Conservation (phyloP, 306 rosid species). For the Prunus fruticosa region DNA sequence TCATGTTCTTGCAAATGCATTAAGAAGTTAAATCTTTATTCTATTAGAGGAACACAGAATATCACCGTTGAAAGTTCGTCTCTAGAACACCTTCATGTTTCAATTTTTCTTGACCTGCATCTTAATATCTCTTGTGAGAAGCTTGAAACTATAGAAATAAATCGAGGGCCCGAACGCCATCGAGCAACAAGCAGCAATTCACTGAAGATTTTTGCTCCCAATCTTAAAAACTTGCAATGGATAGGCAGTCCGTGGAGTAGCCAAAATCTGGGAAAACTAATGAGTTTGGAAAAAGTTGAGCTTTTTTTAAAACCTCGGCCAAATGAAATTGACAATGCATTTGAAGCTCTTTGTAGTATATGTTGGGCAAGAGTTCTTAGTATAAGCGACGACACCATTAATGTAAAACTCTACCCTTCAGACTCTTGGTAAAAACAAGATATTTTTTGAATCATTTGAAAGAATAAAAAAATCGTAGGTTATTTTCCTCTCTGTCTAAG, state of each 20-base stretch:
- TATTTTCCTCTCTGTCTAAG: background rate
- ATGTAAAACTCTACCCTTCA: background rate
- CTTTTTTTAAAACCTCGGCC: background rate
- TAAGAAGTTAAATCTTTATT: background rate
- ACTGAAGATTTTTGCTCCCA: background rate
- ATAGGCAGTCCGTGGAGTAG: background rate
- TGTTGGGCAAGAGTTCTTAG: background rate
- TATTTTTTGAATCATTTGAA: too few relatives aligned
- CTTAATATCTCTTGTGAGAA: background rate
- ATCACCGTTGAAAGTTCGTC: background rate
- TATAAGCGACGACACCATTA: background rate
- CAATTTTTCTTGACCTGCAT: background rate
- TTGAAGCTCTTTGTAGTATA: background rate
- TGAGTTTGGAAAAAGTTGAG: background rate
- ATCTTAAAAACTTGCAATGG: background rate
- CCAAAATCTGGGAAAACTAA: background rate
- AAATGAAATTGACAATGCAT: background rate
- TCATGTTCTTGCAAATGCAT: conserved; percentile 3
- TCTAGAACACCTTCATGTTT: background rate
- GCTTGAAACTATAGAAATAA: background rate
- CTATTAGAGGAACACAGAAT: too few relatives aligned
- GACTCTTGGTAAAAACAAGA: too few relatives aligned
- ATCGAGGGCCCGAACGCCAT: background rate
- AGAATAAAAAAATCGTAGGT: too few relatives aligned
- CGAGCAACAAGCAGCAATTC: background rate